phyloP scores from a whole-genome alignment of 305 asterid genomes.

The Petunia hybrid region DNA sequence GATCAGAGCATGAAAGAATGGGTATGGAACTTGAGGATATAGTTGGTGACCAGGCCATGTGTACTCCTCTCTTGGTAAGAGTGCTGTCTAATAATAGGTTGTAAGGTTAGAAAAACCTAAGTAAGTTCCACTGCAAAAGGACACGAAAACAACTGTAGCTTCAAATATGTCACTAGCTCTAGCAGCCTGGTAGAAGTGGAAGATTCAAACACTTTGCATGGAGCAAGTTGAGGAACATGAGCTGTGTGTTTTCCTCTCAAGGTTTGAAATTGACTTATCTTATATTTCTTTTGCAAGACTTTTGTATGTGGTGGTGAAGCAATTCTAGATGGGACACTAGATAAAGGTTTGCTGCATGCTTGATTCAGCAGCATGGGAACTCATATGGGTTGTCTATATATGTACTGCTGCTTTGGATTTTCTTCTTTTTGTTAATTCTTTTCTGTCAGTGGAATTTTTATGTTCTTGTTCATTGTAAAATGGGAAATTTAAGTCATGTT shows the following conservation, averaged over 20 bases:
- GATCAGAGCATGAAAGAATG: slow-evolving; percentile 61
- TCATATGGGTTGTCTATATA: slow-evolving; percentile 70
- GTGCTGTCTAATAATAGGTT: slow-evolving; percentile 41
- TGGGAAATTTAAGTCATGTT: slow-evolving; percentile 33
- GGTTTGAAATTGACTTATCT: slow-evolving; percentile 46
- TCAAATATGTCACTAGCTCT: slow-evolving; percentile 35
- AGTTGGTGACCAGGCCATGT: slow-evolving; percentile 60
- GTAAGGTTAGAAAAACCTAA: slow-evolving; percentile 38
- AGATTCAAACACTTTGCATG: slow-evolving; percentile 49
- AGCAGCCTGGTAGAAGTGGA: slow-evolving; percentile 40
- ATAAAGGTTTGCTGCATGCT: slow-evolving; percentile 49
- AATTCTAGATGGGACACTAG: slow-evolving; percentile 53
- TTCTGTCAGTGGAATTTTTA: slow-evolving; percentile 35
- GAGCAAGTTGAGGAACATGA: slow-evolving; percentile 45
- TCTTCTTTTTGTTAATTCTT: slow-evolving; percentile 29
- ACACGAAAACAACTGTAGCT: slow-evolving; percentile 50
- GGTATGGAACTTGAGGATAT: slow-evolving; percentile 52
- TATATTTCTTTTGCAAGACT: slow-evolving; percentile 35
- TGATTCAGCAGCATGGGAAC: slow-evolving; percentile 67
- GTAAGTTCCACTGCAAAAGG: slow-evolving; percentile 48
- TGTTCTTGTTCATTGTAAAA: slow-evolving; percentile 36
- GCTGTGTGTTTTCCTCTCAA: slow-evolving; percentile 44
- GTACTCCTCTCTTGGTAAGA: slow-evolving; percentile 50
- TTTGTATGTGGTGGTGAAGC: slow-evolving; percentile 57
- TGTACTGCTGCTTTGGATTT: slow-evolving; percentile 37